Conservation (phyloP, 352 stramenopile genomes). For the Phytopythium kandeliae region DNA sequence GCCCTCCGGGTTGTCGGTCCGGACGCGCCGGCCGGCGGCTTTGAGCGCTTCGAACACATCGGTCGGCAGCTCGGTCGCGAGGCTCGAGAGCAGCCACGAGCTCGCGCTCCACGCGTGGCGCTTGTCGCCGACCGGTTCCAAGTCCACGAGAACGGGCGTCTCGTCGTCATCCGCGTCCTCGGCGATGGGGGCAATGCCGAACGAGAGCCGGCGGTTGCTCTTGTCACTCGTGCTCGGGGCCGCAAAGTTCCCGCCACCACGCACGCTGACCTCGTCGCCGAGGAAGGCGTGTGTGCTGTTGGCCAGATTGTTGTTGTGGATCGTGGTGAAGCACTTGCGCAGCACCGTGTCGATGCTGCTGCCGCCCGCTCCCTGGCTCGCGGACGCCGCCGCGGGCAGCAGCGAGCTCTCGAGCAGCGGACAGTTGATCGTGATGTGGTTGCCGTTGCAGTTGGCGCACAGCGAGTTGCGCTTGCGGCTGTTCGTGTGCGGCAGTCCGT, state of each 20-base stretch:
- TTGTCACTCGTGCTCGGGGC: not conserved
- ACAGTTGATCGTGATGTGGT: conserved; percentile 80
- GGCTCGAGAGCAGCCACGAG: conserved; percentile 60
- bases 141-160: conserved; percentile 31
- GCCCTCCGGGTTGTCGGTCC: conserved; percentile 7
- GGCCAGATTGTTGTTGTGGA: conserved; percentile 80
- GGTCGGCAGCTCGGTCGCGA: conserved; percentile 54
- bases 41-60: conserved; percentile 48
- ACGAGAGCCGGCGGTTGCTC: conserved; percentile 33
- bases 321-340: conserved; percentile 83
- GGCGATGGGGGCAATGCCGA: conserved; percentile 69
- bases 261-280: conserved; percentile 82
- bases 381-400: conserved; percentile 10
- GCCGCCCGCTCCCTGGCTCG: conserved; percentile 1
- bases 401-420: conserved; percentile 57
- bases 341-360: conserved; percentile 60
- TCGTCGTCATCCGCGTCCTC: conserved; percentile 35
- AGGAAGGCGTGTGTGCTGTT: conserved; percentile 84
- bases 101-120: conserved; percentile 45
- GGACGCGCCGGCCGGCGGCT: conserved; percentile 5
- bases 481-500: conserved; percentile 36
- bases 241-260: conserved; percentile 43
- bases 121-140: conserved; percentile 15
- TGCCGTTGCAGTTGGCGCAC: conserved; percentile 75
- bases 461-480: conserved; percentile 59